Percentiles rank a stretch among this genome's conserved stretches.
Evolutionary conservation across 139 green algal species (phyloP).

Genomic region (Chlorella sp.): DNA sequence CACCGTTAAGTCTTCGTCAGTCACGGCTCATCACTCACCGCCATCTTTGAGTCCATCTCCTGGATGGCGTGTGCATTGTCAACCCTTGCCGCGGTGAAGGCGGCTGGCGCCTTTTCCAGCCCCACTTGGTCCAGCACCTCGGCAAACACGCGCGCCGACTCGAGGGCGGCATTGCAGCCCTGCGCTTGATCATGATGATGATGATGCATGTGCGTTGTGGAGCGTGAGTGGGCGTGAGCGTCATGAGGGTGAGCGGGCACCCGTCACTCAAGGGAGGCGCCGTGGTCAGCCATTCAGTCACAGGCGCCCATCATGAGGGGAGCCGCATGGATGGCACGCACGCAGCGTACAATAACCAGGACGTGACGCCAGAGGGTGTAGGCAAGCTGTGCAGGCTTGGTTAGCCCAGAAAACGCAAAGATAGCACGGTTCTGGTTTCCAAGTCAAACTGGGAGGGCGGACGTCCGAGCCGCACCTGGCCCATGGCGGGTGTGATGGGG

Average conservation of each 20-base stretch:
- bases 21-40: not conserved
- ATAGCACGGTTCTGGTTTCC: no score
- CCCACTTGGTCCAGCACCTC: slow-evolving; percentile 3
- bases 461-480: slow-evolving; percentile 2
- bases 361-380: no score
- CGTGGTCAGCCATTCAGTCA: no score
- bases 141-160: slow-evolving; percentile 11
- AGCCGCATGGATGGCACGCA: no score
- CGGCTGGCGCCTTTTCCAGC: slow-evolving; percentile 1
- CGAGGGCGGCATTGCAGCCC: slow-evolving; percentile 7
- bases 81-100: slow-evolving; percentile 3
- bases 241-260: no score
- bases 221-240: not conserved
- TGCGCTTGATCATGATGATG: not conserved
- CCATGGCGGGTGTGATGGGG: slow-evolving; percentile 1
- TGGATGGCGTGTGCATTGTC: slow-evolving; percentile 11
- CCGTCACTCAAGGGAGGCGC: no score
- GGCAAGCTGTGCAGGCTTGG: no score
- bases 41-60: not conserved
- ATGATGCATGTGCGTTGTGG: not conserved
- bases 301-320: no score
- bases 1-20: no score
- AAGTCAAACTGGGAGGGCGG: no score
- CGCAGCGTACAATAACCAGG: no score
- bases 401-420: no score